A percentile compares a stretch with the other conserved stretches of the same genome.
These are phyloP conservation scores for Pyrus pyrifolia DNA, from an alignment of 306 rosid species.

Conservation along the genomic window DNA sequence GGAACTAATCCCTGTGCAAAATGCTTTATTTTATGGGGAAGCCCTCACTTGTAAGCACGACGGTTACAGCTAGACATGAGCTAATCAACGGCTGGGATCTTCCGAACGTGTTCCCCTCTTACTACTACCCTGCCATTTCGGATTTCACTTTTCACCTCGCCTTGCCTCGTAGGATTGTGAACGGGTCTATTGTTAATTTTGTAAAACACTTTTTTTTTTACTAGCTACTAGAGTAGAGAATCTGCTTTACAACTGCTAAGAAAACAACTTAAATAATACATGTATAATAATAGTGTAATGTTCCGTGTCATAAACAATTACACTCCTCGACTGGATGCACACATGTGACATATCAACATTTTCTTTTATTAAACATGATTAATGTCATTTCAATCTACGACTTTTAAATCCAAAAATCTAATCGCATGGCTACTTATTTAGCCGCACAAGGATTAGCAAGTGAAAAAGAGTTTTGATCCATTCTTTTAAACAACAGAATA, in stretches of 20 bases:
- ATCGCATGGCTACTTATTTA: too few relatives aligned
- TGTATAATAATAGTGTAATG: rapidly evolving
- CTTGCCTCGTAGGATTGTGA: slow-evolving; percentile 15
- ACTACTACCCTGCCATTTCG: background rate
- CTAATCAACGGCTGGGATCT: slow-evolving; percentile 17
- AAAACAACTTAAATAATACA: too few relatives aligned
- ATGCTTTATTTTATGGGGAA: slow-evolving; percentile 9
- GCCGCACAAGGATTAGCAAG: background rate
- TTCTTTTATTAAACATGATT: too few relatives aligned
- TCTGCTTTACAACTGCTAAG: background rate
- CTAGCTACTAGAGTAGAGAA: background rate
- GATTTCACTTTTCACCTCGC: slow-evolving; percentile 23
- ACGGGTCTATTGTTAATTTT: slow-evolving; percentile 3
- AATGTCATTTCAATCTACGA: too few relatives aligned
- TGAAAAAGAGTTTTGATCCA: too few relatives aligned
- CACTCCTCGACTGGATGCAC: rapidly evolving
- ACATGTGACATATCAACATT: background rate
- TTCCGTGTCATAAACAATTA: too few relatives aligned
- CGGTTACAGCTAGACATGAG: slow-evolving; percentile 23
- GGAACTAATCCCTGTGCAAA: slow-evolving; percentile 11
- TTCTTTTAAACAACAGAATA: too few relatives aligned
- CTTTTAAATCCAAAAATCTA: too few relatives aligned
- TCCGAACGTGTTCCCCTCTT: slow-evolving; percentile 23
- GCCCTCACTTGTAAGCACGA: slow-evolving; percentile 27
- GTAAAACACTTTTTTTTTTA: background rate